phyloP scores from a whole-genome alignment of 148 eudicot genomes.

The Heliamphora exappendiculata region DNA sequence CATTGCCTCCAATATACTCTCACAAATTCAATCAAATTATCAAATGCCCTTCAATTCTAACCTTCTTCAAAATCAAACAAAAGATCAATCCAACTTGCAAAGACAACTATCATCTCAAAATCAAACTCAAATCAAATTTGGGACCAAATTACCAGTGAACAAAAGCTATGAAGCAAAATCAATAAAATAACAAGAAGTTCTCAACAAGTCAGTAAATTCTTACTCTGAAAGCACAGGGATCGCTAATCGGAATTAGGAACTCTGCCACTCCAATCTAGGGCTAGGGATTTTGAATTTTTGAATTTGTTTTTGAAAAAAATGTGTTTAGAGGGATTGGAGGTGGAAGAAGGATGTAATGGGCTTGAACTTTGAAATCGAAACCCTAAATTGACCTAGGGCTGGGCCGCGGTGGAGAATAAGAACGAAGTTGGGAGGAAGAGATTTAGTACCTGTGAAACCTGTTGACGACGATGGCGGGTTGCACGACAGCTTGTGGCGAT shows the following conservation, averaged over 20 bases:
- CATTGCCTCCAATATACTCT: constrained; percentile 31
- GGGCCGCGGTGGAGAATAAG: neutral
- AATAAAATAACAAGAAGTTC: neutral
- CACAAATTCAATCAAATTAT: constrained; percentile 4
- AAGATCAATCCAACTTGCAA: neutral
- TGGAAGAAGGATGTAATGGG: neutral
- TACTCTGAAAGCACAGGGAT: neutral
- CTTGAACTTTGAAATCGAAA: neutral
- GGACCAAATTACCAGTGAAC: neutral
- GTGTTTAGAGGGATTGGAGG: neutral
- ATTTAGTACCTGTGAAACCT: too few relatives aligned
- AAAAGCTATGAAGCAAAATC: neutral
- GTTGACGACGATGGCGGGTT: too few relatives aligned
- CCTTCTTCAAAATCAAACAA: constrained; percentile 4
- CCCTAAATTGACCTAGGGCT: constrained; percentile 7
- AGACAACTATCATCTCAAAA: neutral
- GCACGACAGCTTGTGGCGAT: too few relatives aligned
- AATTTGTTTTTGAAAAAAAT: neutral
- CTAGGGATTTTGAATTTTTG: neutral
- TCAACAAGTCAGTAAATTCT: neutral
- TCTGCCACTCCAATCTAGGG: neutral
- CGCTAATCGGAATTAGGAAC: neutral
- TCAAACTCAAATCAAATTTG: neutral
- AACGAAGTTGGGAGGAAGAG: too few relatives aligned
- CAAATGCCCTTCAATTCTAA: neutral